Evolutionary conservation across 2,329 filamentous ascomycete species (phyloP).

Genomic region (Sarocladiaceae sp.): DNA sequence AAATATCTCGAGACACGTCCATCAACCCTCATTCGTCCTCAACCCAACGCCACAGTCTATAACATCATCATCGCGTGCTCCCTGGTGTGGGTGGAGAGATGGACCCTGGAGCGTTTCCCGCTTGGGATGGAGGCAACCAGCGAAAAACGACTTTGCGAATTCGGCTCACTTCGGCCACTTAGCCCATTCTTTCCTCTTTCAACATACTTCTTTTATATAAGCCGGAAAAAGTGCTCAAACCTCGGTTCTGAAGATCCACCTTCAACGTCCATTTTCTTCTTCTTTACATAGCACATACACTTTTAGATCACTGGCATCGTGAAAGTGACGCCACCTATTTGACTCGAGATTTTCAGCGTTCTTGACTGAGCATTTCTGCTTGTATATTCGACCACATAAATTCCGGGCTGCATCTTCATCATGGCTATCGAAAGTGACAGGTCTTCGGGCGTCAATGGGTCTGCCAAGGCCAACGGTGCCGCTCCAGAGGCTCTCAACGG

Average conservation of each 20-base stretch:
- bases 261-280: no score
- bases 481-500: slow-evolving; percentile 9
- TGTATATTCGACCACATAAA: not conserved
- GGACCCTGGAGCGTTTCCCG: not conserved
- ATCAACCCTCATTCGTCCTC: not conserved
- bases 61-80: not conserved
- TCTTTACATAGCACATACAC: no score
- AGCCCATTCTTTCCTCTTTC: not conserved
- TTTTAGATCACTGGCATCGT: no score
- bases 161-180: not conserved
- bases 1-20: not conserved
- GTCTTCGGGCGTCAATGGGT: slow-evolving; percentile 9
- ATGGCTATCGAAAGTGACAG: slow-evolving; percentile 10
- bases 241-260: no score
- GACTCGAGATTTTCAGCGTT: no score
- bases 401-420: not conserved
- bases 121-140: no score
- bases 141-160: not conserved
- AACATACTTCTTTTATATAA: not conserved
- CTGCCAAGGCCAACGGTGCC: slow-evolving; percentile 10
- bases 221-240: not conserved
- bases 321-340: no score
- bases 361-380: no score
- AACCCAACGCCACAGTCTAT: not conserved
- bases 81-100: not conserved